Base-by-base conservation (phyloP, 805 yeast genomes). In the Ogataea siamensis region DNA sequence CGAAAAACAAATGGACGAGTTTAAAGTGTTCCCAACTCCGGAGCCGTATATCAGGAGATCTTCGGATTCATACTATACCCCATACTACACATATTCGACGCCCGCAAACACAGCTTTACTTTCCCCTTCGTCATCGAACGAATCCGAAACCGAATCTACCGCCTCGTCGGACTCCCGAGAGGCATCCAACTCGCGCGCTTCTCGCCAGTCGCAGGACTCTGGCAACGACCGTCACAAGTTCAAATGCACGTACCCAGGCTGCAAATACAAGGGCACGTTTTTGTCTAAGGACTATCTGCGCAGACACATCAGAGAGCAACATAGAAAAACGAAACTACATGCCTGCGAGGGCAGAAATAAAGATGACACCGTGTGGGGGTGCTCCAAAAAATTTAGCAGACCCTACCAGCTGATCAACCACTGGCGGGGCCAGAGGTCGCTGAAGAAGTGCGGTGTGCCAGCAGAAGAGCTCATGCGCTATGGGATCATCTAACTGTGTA, bases 371-470 rank as follows among this genome's bases (percentile, higher is more conserved):
- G 33, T 31, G 10, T 60, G 64, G 64, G 64, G 64, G 3, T 60
- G 64, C 24, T 51, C 53, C 19, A 60, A 55, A 27, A 50, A 47
- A 20, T 60, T 60, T 36, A 58, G 55, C 36, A 41, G 64, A 34
- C 64, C 64, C 5, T 60, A 60, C 34, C 64, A 60, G 37, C 33
- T 60, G 22, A 57, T 59, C 7, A 59, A 60, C 37, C 64, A 60
- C 39, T 60, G 64, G 64, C 43, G 49, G 14, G 63, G 62, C 5
- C 55, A 55, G 28, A 42, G 63, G 15, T 59, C 63, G 4, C 32
- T 59, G 11, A 51, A 52, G 27, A 40, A 52, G 13, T 60, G 64
- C 32, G 45, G 51, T 12, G 63, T 60, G 28, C 64, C 64, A 2
- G 39, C 37, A 12, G 33, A 37, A 6, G 54, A 51, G 30, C 44